These are phyloP conservation scores for Ophiostoma fasciatum DNA, from an alignment of 2,329 filamentous ascomycete species.

Conservation along the genomic window DNA sequence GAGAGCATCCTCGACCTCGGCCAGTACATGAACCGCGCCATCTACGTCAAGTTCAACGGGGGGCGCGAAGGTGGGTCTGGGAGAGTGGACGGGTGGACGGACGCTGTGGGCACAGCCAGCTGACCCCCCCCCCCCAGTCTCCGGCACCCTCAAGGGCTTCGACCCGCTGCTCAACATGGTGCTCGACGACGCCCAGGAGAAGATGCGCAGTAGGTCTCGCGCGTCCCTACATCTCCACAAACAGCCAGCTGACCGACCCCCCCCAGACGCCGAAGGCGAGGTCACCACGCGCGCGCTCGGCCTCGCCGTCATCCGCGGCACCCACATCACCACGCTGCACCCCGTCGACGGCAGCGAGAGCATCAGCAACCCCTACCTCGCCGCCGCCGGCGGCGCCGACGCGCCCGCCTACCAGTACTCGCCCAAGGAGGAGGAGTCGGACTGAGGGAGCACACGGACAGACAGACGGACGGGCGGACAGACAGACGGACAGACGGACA, in stretches of 20 bases:
- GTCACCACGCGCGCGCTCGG: constrained; percentile 67
- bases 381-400: constrained; percentile 45
- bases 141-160: constrained; percentile 82
- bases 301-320: constrained; percentile 80
- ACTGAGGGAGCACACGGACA: background rate
- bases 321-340: constrained; percentile 80
- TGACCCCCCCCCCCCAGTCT: constrained; percentile 38
- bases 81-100: too few relatives aligned
- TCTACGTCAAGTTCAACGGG: constrained; percentile 92
- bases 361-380: constrained; percentile 85
- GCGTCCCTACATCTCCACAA: background rate
- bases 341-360: constrained; percentile 90
- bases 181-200: constrained; percentile 83
- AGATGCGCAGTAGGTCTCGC: constrained; percentile 57
- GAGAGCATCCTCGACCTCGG: constrained; percentile 92
- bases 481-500: too few relatives aligned
- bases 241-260: too few relatives aligned
- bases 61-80: constrained; percentile 73
- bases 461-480: background rate
- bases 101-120: background rate
- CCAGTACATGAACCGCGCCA: constrained; percentile 95
- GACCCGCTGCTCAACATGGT: constrained; percentile 98
- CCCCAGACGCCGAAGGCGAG: constrained; percentile 79
- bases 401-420: constrained; percentile 12
- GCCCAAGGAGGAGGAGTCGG: constrained; percentile 8